phyloP scores from a whole-genome alignment of 345 rosid genomes.

The Bretschneidera sinensis region DNA sequence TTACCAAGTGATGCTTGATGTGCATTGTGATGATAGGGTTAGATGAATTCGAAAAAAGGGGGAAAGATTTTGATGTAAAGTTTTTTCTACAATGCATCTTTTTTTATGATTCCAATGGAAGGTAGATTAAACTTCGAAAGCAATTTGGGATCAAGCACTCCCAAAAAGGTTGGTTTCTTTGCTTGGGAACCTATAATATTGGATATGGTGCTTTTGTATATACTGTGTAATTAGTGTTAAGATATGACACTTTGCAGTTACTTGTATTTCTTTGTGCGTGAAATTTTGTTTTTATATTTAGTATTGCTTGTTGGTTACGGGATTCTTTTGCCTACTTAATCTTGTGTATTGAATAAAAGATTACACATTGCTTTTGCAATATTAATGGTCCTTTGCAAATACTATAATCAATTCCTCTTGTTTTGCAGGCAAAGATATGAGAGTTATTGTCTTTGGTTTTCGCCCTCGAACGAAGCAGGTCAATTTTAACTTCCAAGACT shows the following conservation, averaged over 20 bases:
- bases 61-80: too few species aligned
- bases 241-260: not conserved
- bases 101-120: too few species aligned
- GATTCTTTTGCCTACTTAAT: not conserved
- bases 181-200: too few species aligned
- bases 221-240: too few species aligned
- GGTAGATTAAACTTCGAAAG: too few species aligned
- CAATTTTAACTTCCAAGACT: slow-evolving; percentile 10
- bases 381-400: not conserved
- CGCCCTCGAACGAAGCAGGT: slow-evolving; percentile 91
- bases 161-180: too few species aligned
- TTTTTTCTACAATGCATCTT: too few species aligned
- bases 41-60: too few species aligned
- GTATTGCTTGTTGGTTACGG: not conserved
- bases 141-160: too few species aligned
- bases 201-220: too few species aligned
- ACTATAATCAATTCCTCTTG: not conserved
- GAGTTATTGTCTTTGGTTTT: slow-evolving; percentile 87
- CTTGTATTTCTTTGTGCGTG: not conserved
- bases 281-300: not conserved
- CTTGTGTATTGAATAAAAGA: not conserved
- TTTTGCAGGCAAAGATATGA: slow-evolving; percentile 94
- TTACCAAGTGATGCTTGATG: too few species aligned
- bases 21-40: too few species aligned
- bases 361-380: not conserved